Evolutionary conservation across 2,329 filamentous ascomycete species (phyloP), one percentile per base, ranked within the genome.

Genomic region (Lachnellula cervina): DNA sequence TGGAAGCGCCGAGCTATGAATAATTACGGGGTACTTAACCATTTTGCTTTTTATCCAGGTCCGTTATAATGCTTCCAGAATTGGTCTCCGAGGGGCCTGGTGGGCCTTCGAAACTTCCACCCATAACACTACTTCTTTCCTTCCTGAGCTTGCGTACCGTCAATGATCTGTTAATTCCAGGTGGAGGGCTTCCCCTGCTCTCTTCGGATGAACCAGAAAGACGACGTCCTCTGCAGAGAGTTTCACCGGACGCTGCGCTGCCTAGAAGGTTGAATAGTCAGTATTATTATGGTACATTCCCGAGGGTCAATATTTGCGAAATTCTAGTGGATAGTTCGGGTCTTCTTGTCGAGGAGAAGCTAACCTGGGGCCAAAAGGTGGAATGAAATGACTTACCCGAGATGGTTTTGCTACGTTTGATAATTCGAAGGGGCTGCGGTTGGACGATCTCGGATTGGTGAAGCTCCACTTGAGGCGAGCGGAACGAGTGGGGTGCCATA

Each of bases 341-440:
- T 9, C 11, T 32, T 32, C 28, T 32, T 9, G 8, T 8, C 28
- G 28, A 32, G 8, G 28, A 32, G 9, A 32, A 32, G 9, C 28
- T 11, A 32, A 32, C 28, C 9, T 8, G 28, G 28, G 4, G 11
- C 8, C 28, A 32, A 32, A 11, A 32, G 28, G 9, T 32, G 28
- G 28, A 11, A 9, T 32, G 9, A 11, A 32, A 11, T 32, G 2
- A 32, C 28, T 13, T 46, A 58, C 63, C 50, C 61, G 64, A 47
- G 53, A 69, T 57, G 67, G 61, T 65, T 53, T 63, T 60, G 64
- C 60, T 61, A 69, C 70, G 69, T 64, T 80, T 83, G 63, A 76
- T 66, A 63, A 83, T 78, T 42, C 77, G 75, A 35, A 82, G 66
- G 11, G 81, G 80, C 34, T 72, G 72, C 17, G 78, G 75, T 54